A percentile compares a stretch with the other conserved stretches of the same genome.
Conservation (phyloP, 306 rosid species). For the Senna siamea region DNA sequence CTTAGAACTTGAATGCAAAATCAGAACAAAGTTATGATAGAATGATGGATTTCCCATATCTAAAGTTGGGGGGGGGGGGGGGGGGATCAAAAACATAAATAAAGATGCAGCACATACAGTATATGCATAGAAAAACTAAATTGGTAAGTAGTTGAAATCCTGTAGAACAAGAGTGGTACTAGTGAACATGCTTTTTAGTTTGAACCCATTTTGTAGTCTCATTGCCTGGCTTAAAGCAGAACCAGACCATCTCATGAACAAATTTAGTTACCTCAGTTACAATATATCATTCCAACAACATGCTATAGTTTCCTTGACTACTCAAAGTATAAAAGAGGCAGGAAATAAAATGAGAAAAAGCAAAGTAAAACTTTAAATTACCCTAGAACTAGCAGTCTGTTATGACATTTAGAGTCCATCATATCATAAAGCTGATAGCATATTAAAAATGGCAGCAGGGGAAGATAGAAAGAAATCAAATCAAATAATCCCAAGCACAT, state of each 20-base stretch:
- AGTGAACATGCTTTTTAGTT: neutral
- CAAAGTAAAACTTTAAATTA: neutral
- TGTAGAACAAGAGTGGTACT: constrained; percentile 6
- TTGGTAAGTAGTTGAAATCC: constrained; percentile 20
- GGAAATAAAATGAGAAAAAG: neutral
- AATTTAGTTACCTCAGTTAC: neutral
- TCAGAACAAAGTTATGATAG: neutral
- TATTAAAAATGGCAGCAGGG: constrained; percentile 5
- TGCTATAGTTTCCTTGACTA: neutral
- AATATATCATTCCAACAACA: constrained; percentile 8
- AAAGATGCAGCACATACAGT: constrained; percentile 25
- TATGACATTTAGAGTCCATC: neutral
- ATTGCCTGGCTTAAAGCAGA: constrained; percentile 2
- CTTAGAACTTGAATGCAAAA: neutral
- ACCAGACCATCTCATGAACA: constrained; percentile 10
- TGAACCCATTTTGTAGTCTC: constrained; percentile 1
- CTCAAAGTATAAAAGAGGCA: neutral
- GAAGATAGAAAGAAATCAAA: constrained; percentile 28
- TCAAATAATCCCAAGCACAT: constrained; percentile 23
- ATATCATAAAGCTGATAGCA: neutral
- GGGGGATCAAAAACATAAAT: neutral
- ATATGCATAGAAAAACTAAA: constrained; percentile 12
- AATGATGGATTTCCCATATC: neutral
- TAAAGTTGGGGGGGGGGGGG: neutral
- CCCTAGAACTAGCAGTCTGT: neutral